Conservation (phyloP, 2,329 filamentous ascomycete species). For the Apiospora rasikravindrae region DNA sequence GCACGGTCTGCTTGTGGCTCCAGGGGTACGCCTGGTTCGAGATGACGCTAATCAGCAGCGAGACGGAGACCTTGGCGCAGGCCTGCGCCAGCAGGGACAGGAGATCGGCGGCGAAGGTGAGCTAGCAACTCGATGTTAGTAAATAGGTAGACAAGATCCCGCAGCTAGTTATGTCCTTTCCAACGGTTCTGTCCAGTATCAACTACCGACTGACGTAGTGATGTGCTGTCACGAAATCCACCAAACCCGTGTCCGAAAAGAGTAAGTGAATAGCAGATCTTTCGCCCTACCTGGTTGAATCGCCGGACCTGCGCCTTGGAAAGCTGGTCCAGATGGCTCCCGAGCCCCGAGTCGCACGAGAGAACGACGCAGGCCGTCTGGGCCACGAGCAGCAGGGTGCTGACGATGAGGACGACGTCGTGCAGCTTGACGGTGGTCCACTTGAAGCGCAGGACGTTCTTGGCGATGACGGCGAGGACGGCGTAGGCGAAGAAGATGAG, state of each 20-base stretch:
- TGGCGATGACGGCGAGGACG: background rate
- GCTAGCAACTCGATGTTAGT: background rate
- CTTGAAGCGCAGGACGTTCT: constrained; percentile 2
- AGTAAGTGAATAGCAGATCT: background rate
- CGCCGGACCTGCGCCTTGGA: background rate
- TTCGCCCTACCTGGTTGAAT: background rate
- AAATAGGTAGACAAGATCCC: background rate
- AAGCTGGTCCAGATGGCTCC: background rate
- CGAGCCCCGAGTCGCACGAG: background rate
- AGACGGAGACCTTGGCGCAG: background rate
- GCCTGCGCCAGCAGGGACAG: background rate
- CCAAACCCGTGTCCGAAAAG: background rate
- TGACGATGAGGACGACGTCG: background rate
- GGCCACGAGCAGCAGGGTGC: background rate
- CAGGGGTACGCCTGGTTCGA: constrained; percentile 1
- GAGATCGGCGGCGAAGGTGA: constrained; percentile 3
- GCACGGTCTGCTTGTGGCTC: background rate
- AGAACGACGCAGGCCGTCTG: background rate
- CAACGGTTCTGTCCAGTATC: background rate
- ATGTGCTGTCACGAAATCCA: background rate
- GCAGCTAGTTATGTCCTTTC: background rate
- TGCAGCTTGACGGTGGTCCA: constrained; percentile 8
- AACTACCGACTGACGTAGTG: no score
- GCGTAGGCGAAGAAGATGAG: constrained; percentile 9
- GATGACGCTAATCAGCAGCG: background rate